Conservation (phyloP, 176 grass and related monocot genomes). For the Dactylis glomerata region DNA sequence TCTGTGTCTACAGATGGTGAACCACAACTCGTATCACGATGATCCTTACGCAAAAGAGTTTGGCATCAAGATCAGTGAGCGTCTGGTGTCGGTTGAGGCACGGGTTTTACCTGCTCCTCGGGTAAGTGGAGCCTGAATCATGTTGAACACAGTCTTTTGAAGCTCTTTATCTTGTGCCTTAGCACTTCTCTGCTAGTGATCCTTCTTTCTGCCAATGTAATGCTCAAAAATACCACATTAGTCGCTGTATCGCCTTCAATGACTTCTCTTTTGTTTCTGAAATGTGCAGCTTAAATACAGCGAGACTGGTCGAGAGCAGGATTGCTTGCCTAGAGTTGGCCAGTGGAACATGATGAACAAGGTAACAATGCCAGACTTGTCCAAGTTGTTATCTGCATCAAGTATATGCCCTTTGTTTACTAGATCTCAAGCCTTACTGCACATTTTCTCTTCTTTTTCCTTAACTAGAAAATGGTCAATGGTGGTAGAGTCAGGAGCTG, state of each 20-base stretch:
- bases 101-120: slow-evolving; percentile 88
- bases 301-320: slow-evolving; percentile 86
- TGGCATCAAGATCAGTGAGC: slow-evolving; percentile 87
- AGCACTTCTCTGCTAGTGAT: not conserved
- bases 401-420: not conserved
- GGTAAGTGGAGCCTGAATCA: slow-evolving; percentile 43
- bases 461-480: slow-evolving; percentile 87
- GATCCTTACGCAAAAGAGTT: slow-evolving; percentile 96
- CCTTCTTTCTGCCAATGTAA: not conserved
- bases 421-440: not conserved
- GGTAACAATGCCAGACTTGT: slow-evolving; percentile 27
- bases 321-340: slow-evolving; percentile 85
- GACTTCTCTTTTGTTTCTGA: not conserved
- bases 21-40: slow-evolving; percentile 73
- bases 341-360: slow-evolving; percentile 99
- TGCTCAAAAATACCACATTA: not conserved
- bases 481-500: slow-evolving; percentile 77
- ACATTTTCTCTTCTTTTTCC: not conserved
- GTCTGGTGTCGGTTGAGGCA: slow-evolving; percentile 77
- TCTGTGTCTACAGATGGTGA: slow-evolving; percentile 59
- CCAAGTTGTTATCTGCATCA: not conserved
- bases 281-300: slow-evolving; percentile 76
- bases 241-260: slow-evolving; percentile 3
- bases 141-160: slow-evolving; percentile 19
- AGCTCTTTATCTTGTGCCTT: not conserved